Evolutionary conservation across 2,329 filamentous ascomycete species (phyloP), one percentile per base, ranked within the genome.

Genomic region (Cordyceps tenuipes): DNA sequence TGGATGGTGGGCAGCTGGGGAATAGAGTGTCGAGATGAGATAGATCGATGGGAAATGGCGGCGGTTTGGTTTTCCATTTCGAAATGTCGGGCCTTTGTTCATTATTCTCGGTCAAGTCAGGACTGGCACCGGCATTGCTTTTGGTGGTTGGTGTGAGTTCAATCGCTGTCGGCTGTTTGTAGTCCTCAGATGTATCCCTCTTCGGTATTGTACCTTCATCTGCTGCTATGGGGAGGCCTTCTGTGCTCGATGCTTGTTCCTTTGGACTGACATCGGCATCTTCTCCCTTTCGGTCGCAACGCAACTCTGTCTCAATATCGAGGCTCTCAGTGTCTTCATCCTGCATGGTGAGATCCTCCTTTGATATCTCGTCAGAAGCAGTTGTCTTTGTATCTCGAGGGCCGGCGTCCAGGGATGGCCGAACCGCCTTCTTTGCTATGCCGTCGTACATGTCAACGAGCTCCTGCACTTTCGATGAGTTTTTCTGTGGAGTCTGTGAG

Each of bases 401-500:
- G 5, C 7, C 26, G 1, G 15, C 13, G 2, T 52, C 36, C 23
- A 12, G 7, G n/a, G 58, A 26, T n/a, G 44, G 21, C 21, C 34
- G 46, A 17, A 43, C 44, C n/a, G 52, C 47, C 43, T 48, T 63
- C 57, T 64, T 72, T 0, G 70, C 64, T 13, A 82, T 72, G 3
- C 75, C 77, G 61, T 84, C 79, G 53, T 75, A 81, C 70, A 78
- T 75, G 23, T 74, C 74, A 36, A 82, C 80, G 26, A 82, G 69
- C 52, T 77, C 76, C 58, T 79, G 77, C 2, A 82, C 79, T 62
- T 79, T 82, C 8, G 76, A 78, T 0, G 66, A 64, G 56, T 76
- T 68, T 41, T 66, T 63, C 3, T 59, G 61, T 19, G 17, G n/a
- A 8, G 34, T 17, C n/a, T 31, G 41, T 41, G 44, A 17, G 21